These are phyloP conservation scores for Luvunga scandens DNA, from an alignment of 345 rosid species.

Conservation along the genomic window DNA sequence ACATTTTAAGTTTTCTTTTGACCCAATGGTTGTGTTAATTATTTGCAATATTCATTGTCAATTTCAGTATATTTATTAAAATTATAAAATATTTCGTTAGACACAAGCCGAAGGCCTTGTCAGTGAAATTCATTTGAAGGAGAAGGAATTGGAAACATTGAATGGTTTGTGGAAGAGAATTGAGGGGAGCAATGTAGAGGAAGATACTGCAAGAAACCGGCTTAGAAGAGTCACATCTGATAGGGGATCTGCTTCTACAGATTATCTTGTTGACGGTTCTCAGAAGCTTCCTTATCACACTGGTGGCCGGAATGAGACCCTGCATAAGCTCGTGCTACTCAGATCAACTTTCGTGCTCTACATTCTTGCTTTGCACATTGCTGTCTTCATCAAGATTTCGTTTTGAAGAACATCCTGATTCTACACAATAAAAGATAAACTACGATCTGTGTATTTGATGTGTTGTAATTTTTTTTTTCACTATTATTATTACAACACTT, in stretches of 20 bases:
- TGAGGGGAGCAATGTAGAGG: conserved; percentile 53
- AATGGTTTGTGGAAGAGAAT: conserved; percentile 59
- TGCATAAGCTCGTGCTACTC: conserved; percentile 63
- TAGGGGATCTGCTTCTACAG: conserved; percentile 50
- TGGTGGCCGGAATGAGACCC: conserved; percentile 55
- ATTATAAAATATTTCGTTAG: conserved; percentile 33
- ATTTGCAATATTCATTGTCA: not conserved
- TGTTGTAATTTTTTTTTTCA: not conserved
- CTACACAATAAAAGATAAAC: conserved; percentile 13
- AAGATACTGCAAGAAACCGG: conserved; percentile 63
- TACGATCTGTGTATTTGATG: not conserved
- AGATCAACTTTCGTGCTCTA: conserved; percentile 89
- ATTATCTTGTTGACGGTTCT: conserved; percentile 39
- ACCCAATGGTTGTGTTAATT: not conserved
- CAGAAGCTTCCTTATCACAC: conserved; percentile 58
- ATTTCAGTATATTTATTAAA: conserved; percentile 1
- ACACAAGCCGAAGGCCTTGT: conserved; percentile 88
- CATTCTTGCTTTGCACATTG: conserved; percentile 65
- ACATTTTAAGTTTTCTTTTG: not conserved
- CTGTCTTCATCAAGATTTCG: conserved; percentile 87
- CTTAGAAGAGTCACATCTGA: conserved; percentile 61
- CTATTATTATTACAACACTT: not conserved
- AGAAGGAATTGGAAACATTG: conserved; percentile 71
- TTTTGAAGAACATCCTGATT: conserved; percentile 49
- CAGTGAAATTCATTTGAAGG: conserved; percentile 65